phyloP scores from a whole-genome alignment of 192 early-diverging fungal species.

The Coemansia sp. region DNA sequence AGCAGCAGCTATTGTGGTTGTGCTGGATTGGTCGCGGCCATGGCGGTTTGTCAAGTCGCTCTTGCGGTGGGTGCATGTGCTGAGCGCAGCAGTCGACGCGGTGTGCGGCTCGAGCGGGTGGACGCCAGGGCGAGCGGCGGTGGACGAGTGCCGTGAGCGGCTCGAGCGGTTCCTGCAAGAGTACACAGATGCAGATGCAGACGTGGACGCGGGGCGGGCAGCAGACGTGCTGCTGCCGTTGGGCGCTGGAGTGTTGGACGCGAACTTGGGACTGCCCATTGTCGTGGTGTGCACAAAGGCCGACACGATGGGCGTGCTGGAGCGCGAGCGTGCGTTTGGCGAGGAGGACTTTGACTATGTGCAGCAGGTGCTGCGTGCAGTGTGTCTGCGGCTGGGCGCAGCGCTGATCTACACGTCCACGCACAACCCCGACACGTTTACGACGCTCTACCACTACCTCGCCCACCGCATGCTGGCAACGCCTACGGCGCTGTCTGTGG shows the following conservation, averaged over 20 bases:
- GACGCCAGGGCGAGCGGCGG: conserved; percentile 65
- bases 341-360: conserved; percentile 97
- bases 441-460: conserved; percentile 75
- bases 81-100: conserved; percentile 58
- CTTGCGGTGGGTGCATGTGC: conserved; percentile 74
- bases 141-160: conserved; percentile 70
- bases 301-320: conserved; percentile 71
- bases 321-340: conserved; percentile 78
- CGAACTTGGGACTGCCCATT: conserved; percentile 86
- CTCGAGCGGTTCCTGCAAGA: conserved; percentile 69
- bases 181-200: conserved; percentile 57
- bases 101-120: conserved; percentile 51
- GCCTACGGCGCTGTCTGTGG: conserved; percentile 18
- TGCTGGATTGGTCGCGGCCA: conserved; percentile 89
- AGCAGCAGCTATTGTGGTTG: conserved; percentile 68
- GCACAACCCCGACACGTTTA: conserved; percentile 72
- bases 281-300: conserved; percentile 85
- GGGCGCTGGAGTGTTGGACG: conserved; percentile 73
- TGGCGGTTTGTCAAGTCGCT: conserved; percentile 82
- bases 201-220: conserved; percentile 1
- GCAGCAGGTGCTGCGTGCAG: conserved; percentile 85
- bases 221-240: conserved; percentile 66
- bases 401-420: conserved; percentile 87
- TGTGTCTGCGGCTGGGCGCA: conserved; percentile 89
- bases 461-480: conserved; percentile 65